Conservation (phyloP, 306 rosid genomes). For the Cercis canadensis region DNA sequence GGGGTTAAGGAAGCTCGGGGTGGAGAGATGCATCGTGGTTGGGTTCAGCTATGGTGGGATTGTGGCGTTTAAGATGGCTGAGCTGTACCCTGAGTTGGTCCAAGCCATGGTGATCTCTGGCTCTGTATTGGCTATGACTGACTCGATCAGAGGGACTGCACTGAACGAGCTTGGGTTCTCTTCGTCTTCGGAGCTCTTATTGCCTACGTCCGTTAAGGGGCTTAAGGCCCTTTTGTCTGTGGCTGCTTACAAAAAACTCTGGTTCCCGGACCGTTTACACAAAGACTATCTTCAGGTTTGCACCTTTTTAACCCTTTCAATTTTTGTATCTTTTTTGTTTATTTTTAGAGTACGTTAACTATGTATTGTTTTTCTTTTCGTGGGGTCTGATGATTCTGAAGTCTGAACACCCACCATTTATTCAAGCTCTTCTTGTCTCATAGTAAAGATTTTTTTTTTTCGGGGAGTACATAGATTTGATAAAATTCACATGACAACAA, state of each 20-base stretch:
- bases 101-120: slow-evolving; percentile 58
- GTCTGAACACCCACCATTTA: too few species aligned
- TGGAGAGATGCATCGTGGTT: too few species aligned
- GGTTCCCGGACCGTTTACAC: slow-evolving; percentile 60
- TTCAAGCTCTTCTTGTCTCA: too few species aligned
- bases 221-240: slow-evolving; percentile 58
- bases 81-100: slow-evolving; percentile 63
- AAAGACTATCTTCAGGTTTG: slow-evolving; percentile 72
- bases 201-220: slow-evolving; percentile 62
- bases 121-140: slow-evolving; percentile 52
- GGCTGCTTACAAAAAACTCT: slow-evolving; percentile 57
- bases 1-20: too few species aligned
- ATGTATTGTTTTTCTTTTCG: too few species aligned
- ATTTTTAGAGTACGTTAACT: too few species aligned
- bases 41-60: slow-evolving; percentile 90
- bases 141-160: slow-evolving; percentile 34
- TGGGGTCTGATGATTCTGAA: too few species aligned
- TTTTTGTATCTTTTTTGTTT: too few species aligned
- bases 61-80: slow-evolving; percentile 81
- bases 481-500: too few species aligned
- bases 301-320: background rate
- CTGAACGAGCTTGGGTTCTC: slow-evolving; percentile 58
- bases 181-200: too few species aligned
- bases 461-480: too few species aligned
- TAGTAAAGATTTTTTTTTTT: too few species aligned